A percentile compares a stretch with the other conserved stretches of the same genome.
Evolutionary conservation across 768 basidiomycete species (phyloP).

Genomic region (Termitomyces sp.): DNA sequence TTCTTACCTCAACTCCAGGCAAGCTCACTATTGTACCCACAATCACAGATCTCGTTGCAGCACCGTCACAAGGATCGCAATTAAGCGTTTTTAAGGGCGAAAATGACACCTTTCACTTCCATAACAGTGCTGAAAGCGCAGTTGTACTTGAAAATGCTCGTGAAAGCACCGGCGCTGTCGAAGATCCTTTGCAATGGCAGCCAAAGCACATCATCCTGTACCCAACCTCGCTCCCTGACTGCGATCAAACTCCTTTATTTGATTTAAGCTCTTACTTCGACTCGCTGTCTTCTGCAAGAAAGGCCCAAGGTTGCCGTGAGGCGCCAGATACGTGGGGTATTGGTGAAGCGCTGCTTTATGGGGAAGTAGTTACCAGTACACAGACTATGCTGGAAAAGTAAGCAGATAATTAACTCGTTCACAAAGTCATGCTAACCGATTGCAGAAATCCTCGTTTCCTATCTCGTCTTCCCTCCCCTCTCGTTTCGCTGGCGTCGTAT

Average conservation of each 20-base stretch:
- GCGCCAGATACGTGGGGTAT: constrained; percentile 43
- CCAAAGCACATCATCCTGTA: constrained; percentile 56
- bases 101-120: constrained; percentile 70
- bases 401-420: constrained; percentile 20
- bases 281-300: constrained; percentile 37
- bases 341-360: constrained; percentile 81
- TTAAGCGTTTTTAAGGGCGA: constrained; percentile 51
- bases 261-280: constrained; percentile 59
- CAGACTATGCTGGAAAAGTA: constrained; percentile 94
- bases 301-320: constrained; percentile 19
- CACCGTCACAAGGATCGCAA: constrained; percentile 25
- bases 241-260: constrained; percentile 68
- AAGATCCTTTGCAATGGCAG: constrained; percentile 34
- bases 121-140: constrained; percentile 31
- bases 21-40: constrained; percentile 37
- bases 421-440: neutral
- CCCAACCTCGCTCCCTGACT: constrained; percentile 45
- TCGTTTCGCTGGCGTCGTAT: constrained; percentile 81
- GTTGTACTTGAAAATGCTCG: constrained; percentile 27
- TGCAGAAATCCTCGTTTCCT: constrained; percentile 76
- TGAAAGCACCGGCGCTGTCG: constrained; percentile 13
- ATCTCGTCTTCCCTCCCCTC: constrained; percentile 63
- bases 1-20: constrained; percentile 45
- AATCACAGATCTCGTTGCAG: constrained; percentile 34
- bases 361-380: constrained; percentile 89